phyloP scores from a whole-genome alignment of 192 early-diverging fungal species.

The Coemansia sp. region DNA sequence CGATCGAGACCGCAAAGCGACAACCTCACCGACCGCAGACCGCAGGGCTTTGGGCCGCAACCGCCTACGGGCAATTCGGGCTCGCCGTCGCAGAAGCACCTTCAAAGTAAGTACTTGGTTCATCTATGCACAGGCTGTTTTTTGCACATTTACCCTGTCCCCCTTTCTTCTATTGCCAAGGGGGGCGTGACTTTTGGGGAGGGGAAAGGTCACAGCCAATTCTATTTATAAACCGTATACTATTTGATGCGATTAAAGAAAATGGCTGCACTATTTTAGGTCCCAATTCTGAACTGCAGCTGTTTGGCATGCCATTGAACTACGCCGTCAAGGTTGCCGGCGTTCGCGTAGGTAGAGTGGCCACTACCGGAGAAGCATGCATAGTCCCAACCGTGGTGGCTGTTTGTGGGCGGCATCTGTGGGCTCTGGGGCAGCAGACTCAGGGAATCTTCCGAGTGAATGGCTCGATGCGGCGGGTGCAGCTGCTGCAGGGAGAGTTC shows the following conservation, averaged over 20 bases:
- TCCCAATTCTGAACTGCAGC: constrained; percentile 19
- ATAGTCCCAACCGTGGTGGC: constrained; percentile 48
- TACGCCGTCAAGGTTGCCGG: constrained; percentile 32
- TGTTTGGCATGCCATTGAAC: constrained; percentile 44
- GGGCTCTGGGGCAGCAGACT: constrained; percentile 52
- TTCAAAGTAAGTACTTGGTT: constrained; percentile 27
- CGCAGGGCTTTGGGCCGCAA: constrained; percentile 9
- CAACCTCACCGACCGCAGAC: constrained; percentile 30
- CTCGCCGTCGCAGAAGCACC: constrained; percentile 24
- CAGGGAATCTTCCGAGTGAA: constrained; percentile 75
- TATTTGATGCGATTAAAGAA: not conserved
- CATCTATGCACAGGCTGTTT: too few relatives aligned
- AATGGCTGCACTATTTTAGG: constrained; percentile 12
- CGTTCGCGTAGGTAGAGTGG: constrained; percentile 36
- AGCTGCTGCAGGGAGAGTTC: constrained; percentile 66
- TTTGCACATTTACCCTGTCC: too few relatives aligned
- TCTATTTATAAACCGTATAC: constrained; percentile 4
- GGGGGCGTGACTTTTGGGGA: not conserved
- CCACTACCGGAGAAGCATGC: constrained; percentile 35
- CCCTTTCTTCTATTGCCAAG: not conserved
- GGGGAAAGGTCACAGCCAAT: too few relatives aligned
- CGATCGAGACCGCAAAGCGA: constrained; percentile 49
- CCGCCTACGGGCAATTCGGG: not conserved
- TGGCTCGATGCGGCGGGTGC: constrained; percentile 71
- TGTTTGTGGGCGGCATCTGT: constrained; percentile 48